These are phyloP conservation scores for Rhizophlyctis rosea DNA, from an alignment of 192 early-diverging fungal genomes.

Conservation along the genomic window DNA sequence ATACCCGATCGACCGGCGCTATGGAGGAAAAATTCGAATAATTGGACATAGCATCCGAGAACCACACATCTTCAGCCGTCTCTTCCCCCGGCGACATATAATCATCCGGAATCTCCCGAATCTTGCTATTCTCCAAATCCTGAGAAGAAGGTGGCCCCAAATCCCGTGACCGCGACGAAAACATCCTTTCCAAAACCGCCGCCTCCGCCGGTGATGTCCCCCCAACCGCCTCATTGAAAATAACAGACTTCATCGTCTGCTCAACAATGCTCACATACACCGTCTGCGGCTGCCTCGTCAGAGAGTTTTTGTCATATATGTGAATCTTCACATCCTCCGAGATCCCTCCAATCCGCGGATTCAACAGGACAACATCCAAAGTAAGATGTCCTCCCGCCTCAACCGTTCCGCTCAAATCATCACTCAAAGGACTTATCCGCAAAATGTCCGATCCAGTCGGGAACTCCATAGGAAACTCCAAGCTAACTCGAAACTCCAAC, in stretches of 20 bases:
- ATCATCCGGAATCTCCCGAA: background rate
- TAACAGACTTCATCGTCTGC: constrained; percentile 24
- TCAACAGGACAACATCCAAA: constrained; percentile 56
- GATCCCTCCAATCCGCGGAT: constrained; percentile 58
- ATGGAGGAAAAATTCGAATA: constrained; percentile 24
- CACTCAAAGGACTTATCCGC: constrained; percentile 54
- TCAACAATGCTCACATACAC: constrained; percentile 66
- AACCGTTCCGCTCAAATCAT: constrained; percentile 55
- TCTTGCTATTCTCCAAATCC: no score
- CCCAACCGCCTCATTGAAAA: background rate
- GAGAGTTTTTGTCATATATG: constrained; percentile 66
- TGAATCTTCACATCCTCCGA: constrained; percentile 76
- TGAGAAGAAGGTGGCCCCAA: no score
- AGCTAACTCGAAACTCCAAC: constrained; percentile 61
- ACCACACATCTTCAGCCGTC: constrained; percentile 11
- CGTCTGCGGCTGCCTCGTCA: constrained; percentile 56
- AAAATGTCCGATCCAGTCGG: constrained; percentile 55
- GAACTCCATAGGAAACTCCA: constrained; percentile 79
- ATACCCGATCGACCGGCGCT: constrained; percentile 13
- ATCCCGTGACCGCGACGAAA: no score
- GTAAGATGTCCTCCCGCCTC: constrained; percentile 55
- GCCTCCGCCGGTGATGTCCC: background rate
- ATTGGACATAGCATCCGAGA: constrained; percentile 19
- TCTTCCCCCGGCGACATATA: background rate
- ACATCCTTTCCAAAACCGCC: background rate